Evolutionary conservation across 345 rosid genomes (phyloP).

Genomic region (Salix viminalis): DNA sequence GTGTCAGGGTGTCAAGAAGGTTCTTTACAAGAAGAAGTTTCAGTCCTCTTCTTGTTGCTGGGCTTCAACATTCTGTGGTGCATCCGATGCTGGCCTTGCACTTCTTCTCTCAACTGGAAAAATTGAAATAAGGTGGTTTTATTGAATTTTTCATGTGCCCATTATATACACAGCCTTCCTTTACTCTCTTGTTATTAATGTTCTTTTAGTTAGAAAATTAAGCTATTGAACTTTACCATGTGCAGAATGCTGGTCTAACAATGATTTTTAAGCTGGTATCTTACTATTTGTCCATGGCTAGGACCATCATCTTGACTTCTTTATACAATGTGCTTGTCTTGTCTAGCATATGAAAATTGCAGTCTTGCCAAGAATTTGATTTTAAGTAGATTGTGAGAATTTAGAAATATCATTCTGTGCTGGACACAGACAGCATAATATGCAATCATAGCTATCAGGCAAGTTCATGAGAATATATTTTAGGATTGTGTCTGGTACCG

Average conservation of each 20-base stretch:
- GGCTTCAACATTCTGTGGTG: conserved; percentile 65
- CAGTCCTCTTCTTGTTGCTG: conserved; percentile 62
- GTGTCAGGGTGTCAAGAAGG: conserved; percentile 73
- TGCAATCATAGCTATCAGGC: not conserved
- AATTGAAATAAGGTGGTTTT: conserved; percentile 69
- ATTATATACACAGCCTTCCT: not conserved
- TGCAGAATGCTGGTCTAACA: not conserved
- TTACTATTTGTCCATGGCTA: no score
- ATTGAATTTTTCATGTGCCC: not conserved
- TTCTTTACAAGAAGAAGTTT: conserved; percentile 78
- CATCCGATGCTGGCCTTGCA: conserved; percentile 60
- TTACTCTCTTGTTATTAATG: not conserved
- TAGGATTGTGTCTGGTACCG: no score
- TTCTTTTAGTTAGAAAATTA: not conserved
- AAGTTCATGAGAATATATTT: not conserved
- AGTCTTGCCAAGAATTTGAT: not conserved
- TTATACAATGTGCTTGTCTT: not conserved
- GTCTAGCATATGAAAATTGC: not conserved
- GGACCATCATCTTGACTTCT: no score
- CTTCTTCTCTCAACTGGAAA: conserved; percentile 64
- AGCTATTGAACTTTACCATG: not conserved
- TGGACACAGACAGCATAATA: not conserved
- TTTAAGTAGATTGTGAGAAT: not conserved
- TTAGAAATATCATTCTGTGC: not conserved
- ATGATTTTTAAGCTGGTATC: no score